phyloP scores from a whole-genome alignment of 805 yeast genomes.

The Kodamaea hsintzibuensis region DNA sequence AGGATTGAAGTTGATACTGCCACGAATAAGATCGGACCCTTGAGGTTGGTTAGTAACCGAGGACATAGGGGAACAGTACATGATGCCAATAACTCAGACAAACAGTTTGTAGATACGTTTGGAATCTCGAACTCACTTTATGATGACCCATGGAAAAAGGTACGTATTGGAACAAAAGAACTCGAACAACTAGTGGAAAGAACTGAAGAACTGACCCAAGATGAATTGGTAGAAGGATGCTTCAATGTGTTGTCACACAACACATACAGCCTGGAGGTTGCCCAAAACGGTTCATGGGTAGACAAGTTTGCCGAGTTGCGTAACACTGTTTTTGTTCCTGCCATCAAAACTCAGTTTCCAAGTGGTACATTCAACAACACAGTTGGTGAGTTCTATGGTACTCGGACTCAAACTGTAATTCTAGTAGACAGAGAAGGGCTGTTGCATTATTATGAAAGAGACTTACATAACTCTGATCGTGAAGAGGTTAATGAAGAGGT shows the following conservation, averaged over 20 bases:
- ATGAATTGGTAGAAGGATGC: constrained; percentile 48
- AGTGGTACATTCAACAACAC: background rate
- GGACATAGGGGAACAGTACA: constrained; percentile 42
- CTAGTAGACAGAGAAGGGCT: constrained; percentile 52
- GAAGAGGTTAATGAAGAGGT: background rate
- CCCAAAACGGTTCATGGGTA: constrained; percentile 7
- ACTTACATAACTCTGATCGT: constrained; percentile 16
- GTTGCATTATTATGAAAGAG: constrained; percentile 62
- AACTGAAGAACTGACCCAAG: constrained; percentile 23
- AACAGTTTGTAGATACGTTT: constrained; percentile 22
- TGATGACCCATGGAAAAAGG: constrained; percentile 76
- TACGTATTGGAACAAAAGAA: constrained; percentile 44
- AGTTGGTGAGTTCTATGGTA: constrained; percentile 69
- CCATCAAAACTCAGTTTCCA: constrained; percentile 36
- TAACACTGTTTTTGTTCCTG: constrained; percentile 72
- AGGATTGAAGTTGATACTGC: constrained; percentile 13
- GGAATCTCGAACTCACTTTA: constrained; percentile 72
- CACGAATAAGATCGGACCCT: constrained; percentile 7
- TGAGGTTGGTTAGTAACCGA: constrained; percentile 51
- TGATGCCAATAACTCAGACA: constrained; percentile 4
- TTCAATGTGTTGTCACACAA: constrained; percentile 53
- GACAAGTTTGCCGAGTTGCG: constrained; percentile 44
- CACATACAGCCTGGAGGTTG: constrained; percentile 36
- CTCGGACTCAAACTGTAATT: constrained; percentile 82
- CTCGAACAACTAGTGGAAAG: constrained; percentile 21